Percentiles rank a stretch among this genome's conserved stretches.
These are phyloP conservation scores for Collybia mongolica DNA, from an alignment of 768 basidiomycete species.

Conservation along the genomic window DNA sequence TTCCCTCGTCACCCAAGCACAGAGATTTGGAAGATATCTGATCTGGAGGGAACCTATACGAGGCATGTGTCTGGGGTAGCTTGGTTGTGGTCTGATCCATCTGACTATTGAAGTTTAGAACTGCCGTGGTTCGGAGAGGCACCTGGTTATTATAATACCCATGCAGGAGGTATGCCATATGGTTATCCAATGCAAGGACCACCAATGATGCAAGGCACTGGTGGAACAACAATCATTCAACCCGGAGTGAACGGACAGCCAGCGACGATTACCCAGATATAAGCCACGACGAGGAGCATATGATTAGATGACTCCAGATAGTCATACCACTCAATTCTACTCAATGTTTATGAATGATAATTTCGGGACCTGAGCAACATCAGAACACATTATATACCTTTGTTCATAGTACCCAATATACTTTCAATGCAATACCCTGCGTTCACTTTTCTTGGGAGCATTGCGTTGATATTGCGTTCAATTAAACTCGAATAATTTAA, in stretches of 20 bases:
- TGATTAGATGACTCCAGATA: too few species aligned
- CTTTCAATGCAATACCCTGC: too few species aligned
- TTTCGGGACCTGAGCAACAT: too few species aligned
- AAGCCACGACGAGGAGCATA: too few species aligned
- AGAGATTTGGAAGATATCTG: conserved; percentile 48
- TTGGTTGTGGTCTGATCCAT: not conserved
- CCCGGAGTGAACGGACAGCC: conserved; percentile 61
- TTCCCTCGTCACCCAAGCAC: conserved; percentile 53
- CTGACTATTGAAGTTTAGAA: conserved; percentile 33
- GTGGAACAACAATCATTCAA: conserved; percentile 67
- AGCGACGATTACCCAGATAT: conserved; percentile 53
- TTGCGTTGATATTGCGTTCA: too few species aligned
- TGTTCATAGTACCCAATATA: too few species aligned
- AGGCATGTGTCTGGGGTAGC: conserved; percentile 25
- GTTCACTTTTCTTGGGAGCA: too few species aligned
- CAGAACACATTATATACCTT: too few species aligned
- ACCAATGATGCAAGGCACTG: conserved; percentile 35
- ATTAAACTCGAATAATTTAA: too few species aligned
- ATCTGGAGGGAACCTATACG: conserved; percentile 62
- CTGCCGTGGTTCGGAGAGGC: conserved; percentile 77
- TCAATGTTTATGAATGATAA: too few species aligned
- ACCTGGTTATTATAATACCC: conserved; percentile 58
- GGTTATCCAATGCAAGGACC: conserved; percentile 38
- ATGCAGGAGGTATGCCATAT: conserved; percentile 23
- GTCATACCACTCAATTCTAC: too few species aligned